Evolutionary conservation across 176 grass and related monocot genomes (phyloP).

Genomic region (Oryza glaberrima): DNA sequence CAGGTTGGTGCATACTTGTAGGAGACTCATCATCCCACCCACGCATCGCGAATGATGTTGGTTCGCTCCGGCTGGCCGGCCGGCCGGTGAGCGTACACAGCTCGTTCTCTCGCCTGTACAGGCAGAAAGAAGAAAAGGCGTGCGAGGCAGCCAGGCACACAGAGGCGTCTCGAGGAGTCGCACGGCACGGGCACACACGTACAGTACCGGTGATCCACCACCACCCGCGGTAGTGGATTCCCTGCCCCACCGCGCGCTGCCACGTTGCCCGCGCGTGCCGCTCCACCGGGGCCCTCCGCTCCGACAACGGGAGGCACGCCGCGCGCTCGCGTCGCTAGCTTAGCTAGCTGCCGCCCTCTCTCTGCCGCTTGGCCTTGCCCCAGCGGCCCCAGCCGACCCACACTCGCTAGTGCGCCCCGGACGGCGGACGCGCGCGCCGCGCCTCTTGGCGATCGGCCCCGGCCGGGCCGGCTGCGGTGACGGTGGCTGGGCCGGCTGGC

Average conservation of each 20-base stretch:
- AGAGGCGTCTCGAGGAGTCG: conserved; percentile 21
- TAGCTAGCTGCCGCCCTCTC: neutral
- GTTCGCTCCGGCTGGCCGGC: neutral
- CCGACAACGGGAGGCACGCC: conserved; percentile 57
- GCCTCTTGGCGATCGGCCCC: conserved; percentile 5
- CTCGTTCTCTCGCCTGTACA: neutral
- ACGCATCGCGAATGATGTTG: conserved; percentile 14
- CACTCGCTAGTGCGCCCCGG: neutral
- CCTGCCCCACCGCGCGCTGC: conserved; percentile 27
- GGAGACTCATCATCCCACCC: neutral
- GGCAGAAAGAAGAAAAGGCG: too few species aligned
- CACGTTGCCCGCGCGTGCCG: conserved; percentile 8
- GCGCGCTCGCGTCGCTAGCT: neutral
- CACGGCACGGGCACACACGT: neutral
- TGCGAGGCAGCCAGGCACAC: too few species aligned
- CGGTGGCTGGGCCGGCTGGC: neutral
- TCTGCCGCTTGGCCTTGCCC: neutral
- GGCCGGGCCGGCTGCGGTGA: neutral
- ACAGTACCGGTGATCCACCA: neutral
- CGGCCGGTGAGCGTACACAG: neutral
- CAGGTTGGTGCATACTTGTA: conserved; percentile 26
- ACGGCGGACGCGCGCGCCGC: neutral
- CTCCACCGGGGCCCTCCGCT: neutral
- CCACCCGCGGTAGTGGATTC: neutral
- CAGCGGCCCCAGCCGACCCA: neutral